Evolutionary conservation across 129 eudicot genomes (phyloP).

Genomic region (Pseudognaphalium luteoalbum): DNA sequence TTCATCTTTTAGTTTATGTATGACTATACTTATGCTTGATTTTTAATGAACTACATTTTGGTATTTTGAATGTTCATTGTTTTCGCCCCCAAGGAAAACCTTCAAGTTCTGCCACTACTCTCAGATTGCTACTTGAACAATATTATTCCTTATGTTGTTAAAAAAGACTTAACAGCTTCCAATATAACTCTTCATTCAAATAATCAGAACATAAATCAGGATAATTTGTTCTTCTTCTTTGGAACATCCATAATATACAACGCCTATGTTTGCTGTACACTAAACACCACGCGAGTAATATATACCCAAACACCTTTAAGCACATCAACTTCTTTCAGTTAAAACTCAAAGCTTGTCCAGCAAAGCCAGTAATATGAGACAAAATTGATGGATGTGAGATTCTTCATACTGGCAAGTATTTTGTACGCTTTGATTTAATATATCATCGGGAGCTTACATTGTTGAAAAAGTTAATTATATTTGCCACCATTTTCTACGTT

Average conservation of each 20-base stretch:
- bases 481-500: slow-evolving; percentile 89
- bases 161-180: neutral
- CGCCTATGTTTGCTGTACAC: neutral
- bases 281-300: neutral
- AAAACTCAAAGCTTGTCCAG: slow-evolving; percentile 12
- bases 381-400: neutral
- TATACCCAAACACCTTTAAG: neutral
- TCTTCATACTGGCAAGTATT: neutral
- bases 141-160: neutral
- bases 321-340: slow-evolving; percentile 18
- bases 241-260: neutral
- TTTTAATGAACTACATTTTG: too few relatives aligned
- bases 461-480: slow-evolving; percentile 39
- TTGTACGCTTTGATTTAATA: neutral
- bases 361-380: neutral
- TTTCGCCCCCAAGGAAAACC: too few relatives aligned
- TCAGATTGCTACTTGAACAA: neutral
- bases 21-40: too few relatives aligned
- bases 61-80: too few relatives aligned
- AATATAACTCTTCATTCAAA: neutral
- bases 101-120: too few relatives aligned
- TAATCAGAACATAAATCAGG: neutral
- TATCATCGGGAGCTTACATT: neutral
- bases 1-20: neutral
- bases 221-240: neutral